These are phyloP conservation scores for Mariannaea sp. DNA, from an alignment of 2,329 filamentous ascomycete genomes.

Conservation along the genomic window DNA sequence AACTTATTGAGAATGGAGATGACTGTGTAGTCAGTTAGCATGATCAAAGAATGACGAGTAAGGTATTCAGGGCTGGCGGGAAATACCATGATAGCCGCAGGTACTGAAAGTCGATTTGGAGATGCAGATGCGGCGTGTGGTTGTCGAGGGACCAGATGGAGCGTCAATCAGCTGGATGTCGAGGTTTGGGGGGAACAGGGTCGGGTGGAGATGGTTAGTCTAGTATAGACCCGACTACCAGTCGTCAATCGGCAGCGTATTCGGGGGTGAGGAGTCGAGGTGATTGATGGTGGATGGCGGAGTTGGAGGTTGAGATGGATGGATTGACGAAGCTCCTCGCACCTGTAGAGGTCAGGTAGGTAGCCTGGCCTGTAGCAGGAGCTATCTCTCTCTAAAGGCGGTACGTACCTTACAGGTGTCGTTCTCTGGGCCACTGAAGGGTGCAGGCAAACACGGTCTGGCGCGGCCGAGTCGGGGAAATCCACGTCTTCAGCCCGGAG, in stretches of 20 bases:
- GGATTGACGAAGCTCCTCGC: constrained; percentile 24
- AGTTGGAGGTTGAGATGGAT: constrained; percentile 14
- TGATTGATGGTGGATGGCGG: constrained; percentile 26
- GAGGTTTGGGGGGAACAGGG: constrained; percentile 1
- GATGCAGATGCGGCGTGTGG: constrained; percentile 29
- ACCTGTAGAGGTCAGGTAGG: too few species aligned
- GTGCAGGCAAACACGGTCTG: constrained; percentile 45
- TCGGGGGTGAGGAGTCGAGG: constrained; percentile 23
- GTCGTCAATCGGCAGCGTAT: neutral
- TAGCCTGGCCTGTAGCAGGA: constrained; percentile 18
- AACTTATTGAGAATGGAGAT: constrained; percentile 96
- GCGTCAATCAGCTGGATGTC: constrained; percentile 28
- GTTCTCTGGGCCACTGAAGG: constrained; percentile 14
- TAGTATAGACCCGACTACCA: neutral
- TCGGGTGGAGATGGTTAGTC: neutral
- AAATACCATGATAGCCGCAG: constrained; percentile 40
- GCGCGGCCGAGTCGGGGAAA: constrained; percentile 15
- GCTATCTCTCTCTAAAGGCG: constrained; percentile 24
- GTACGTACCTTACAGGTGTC: constrained; percentile 26
- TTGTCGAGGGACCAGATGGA: constrained; percentile 21
- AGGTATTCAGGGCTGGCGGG: constrained; percentile 4
- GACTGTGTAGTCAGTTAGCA: constrained; percentile 60
- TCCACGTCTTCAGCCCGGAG: constrained; percentile 16
- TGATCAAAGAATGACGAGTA: neutral
- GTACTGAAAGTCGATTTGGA: constrained; percentile 20